These are phyloP conservation scores for Tricholoma furcatifolium DNA, from an alignment of 768 basidiomycete species.

Conservation along the genomic window DNA sequence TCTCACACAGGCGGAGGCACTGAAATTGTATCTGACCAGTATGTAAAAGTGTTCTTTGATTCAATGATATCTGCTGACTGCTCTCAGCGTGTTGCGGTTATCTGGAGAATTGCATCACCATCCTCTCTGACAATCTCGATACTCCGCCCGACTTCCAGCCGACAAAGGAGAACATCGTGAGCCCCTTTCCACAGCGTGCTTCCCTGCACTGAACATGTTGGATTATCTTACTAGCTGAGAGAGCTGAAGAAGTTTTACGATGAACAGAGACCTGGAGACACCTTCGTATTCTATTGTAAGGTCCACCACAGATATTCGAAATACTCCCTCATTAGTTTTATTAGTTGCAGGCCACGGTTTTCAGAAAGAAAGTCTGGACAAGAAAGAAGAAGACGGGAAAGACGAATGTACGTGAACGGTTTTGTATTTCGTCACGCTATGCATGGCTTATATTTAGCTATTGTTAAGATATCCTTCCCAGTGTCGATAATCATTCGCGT, in stretches of 20 bases:
- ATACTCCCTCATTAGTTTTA: neutral
- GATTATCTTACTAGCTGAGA: neutral
- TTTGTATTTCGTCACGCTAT: neutral
- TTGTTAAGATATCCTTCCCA: neutral
- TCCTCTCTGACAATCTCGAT: slow-evolving; percentile 4
- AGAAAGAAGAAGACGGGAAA: neutral
- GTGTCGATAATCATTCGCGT: neutral
- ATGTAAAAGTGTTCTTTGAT: neutral
- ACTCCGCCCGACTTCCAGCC: neutral
- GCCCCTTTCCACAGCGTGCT: neutral
- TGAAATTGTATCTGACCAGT: slow-evolving; percentile 3
- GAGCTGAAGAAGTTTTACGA: neutral
- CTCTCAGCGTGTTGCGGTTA: neutral
- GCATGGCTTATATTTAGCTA: neutral
- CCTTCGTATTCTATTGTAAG: slow-evolving; percentile 4
- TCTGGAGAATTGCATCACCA: neutral
- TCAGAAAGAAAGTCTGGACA: neutral
- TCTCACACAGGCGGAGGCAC: neutral
- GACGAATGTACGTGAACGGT: slow-evolving; percentile 1
- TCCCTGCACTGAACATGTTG: neutral
- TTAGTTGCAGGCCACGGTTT: slow-evolving; percentile 2
- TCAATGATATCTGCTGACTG: neutral
- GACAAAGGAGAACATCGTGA: slow-evolving; percentile 1
- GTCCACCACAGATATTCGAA: too few relatives aligned
- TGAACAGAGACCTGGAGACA: neutral